A percentile compares a stretch with the other conserved stretches of the same genome.
Conservation (phyloP, 306 rosid species). For the Sechiopsis laciniata region DNA sequence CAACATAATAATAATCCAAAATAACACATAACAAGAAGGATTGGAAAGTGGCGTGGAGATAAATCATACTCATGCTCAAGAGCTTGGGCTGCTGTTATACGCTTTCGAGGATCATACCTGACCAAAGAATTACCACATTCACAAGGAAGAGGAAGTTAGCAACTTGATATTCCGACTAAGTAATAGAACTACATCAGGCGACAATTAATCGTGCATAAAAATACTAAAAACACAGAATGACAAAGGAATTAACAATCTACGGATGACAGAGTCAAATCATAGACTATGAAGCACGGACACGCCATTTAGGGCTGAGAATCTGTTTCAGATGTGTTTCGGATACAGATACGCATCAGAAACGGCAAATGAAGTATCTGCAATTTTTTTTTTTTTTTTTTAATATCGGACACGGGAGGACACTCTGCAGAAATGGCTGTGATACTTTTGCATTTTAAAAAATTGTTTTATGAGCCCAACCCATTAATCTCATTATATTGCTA, state of each 20-base stretch:
- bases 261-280: neutral
- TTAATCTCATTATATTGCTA: no score
- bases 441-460: no score
- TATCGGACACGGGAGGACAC: no score
- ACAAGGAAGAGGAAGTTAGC: neutral
- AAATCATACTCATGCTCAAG: slow-evolving; percentile 83
- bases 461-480: no score
- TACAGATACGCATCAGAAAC: no score
- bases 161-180: neutral
- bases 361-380: no score
- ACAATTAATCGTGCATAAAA: neutral
- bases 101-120: slow-evolving; percentile 95
- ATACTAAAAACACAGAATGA: no score
- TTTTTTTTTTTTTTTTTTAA: no score
- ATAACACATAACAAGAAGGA: neutral
- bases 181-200: neutral
- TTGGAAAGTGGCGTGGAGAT: slow-evolving; percentile 16
- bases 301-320: no score
- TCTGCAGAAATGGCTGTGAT: no score
- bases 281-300: neutral
- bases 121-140: slow-evolving; percentile 25
- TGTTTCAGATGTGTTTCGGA: no score
- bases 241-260: neutral
- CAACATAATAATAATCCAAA: neutral
- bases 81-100: slow-evolving; percentile 87